phyloP scores from a whole-genome alignment of 768 basidiomycete genomes.

The Rhodotorula babjevae region DNA sequence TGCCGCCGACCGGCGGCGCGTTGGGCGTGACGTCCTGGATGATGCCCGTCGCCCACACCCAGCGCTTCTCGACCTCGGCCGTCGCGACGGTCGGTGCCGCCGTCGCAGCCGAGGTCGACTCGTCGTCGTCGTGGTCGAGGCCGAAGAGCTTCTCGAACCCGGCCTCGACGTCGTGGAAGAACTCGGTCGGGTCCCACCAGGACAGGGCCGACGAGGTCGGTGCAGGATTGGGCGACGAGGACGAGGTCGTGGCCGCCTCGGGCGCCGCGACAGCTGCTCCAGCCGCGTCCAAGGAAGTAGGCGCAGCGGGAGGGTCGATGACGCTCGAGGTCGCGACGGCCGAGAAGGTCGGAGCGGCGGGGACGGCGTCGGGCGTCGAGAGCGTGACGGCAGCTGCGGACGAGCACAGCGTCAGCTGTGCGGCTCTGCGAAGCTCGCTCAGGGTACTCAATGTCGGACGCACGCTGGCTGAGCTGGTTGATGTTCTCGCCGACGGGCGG shows the following conservation, averaged over 20 bases:
- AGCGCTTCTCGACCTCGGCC: conserved; percentile 26
- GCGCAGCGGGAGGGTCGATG: background rate
- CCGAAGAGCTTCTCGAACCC: conserved; percentile 12
- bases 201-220: background rate
- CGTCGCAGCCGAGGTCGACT: background rate
- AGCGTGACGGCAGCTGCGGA: background rate
- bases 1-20: conserved; percentile 6
- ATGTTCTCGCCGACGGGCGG: conserved; percentile 23
- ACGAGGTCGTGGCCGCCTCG: background rate
- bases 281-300: background rate
- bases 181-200: conserved; percentile 8
- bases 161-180: conserved; percentile 4
- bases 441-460: too few species aligned
- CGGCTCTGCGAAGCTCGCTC: too few species aligned
- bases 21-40: conserved; percentile 28
- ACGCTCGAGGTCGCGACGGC: background rate
- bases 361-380: conserved; percentile 8
- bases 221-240: background rate
- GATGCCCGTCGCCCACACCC: conserved; percentile 22
- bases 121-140: background rate
- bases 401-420: background rate
- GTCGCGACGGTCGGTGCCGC: background rate
- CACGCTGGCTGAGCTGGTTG: conserved; percentile 2
- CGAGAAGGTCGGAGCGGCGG: conserved; percentile 2
- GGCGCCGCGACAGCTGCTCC: background rate